phyloP scores from a whole-genome alignment of 1,284 basidiomycete genomes.

The Trametes versicolor region DNA sequence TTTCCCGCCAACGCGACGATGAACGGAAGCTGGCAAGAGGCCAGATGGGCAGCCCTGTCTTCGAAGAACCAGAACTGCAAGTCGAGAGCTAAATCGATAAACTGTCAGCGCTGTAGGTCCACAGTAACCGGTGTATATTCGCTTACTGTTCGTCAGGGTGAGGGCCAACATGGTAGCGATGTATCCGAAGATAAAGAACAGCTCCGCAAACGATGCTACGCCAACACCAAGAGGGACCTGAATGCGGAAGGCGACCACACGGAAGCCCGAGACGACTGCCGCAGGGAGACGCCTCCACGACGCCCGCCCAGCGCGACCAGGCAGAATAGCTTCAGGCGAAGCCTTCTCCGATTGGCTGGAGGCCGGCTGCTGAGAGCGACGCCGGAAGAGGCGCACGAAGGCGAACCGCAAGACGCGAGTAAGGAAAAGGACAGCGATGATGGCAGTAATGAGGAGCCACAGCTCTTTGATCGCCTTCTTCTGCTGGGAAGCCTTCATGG shows the following conservation, averaged over 20 bases:
- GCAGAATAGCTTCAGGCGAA: conserved; percentile 31
- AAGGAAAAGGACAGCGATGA: conserved; percentile 50
- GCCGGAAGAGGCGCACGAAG: conserved; percentile 29
- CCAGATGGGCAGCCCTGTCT: conserved; percentile 52
- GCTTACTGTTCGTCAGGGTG: conserved; percentile 56
- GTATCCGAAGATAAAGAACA: conserved; percentile 54
- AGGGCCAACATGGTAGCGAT: conserved; percentile 52
- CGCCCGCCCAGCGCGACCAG: conserved; percentile 36
- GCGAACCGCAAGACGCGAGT: conserved; percentile 44
- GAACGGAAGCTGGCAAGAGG: conserved; percentile 54
- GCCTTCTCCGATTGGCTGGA: conserved; percentile 35
- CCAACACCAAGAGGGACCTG: conserved; percentile 52
- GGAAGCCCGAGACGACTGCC: conserved; percentile 51
- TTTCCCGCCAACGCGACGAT: conserved; percentile 57
- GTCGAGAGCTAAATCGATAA: conserved; percentile 35
- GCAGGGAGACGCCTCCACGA: conserved; percentile 46
- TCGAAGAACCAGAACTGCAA: conserved; percentile 45
- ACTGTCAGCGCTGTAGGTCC: not conserved
- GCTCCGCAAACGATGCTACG: conserved; percentile 50
- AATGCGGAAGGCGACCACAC: conserved; percentile 53
- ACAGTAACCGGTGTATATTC: not conserved
- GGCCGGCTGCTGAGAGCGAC: conserved; percentile 8
- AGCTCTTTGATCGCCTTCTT: conserved; percentile 44
- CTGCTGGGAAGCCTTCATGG: conserved; percentile 42
- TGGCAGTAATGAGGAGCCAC: conserved; percentile 50